Conservation (phyloP, 192 early-diverging fungal genomes). For the Podila epigama region DNA sequence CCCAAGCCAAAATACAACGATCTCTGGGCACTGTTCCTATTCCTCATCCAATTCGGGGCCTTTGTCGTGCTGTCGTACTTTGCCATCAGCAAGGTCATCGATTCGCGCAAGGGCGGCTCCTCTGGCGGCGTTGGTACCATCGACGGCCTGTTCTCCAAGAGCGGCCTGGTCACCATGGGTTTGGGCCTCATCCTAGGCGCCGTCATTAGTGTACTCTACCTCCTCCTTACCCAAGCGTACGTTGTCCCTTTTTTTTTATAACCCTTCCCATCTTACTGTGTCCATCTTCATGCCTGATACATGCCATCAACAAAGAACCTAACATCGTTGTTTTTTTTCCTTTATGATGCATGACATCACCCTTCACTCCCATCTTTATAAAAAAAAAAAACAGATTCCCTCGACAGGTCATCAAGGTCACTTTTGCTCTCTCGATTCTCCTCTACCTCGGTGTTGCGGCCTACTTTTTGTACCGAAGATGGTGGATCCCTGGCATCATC, state of each 20-base stretch:
- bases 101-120: slow-evolving; percentile 59
- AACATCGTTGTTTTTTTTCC: not conserved
- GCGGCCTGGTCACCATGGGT: slow-evolving; percentile 52
- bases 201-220: slow-evolving; percentile 63
- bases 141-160: slow-evolving; percentile 7
- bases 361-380: too few relatives aligned
- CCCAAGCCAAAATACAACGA: slow-evolving; percentile 52
- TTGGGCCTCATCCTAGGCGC: slow-evolving; percentile 53
- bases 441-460: slow-evolving; percentile 58
- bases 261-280: not conserved
- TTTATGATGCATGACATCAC: too few relatives aligned
- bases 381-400: slow-evolving; percentile 10
- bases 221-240: slow-evolving; percentile 60
- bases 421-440: slow-evolving; percentile 61
- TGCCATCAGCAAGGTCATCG: slow-evolving; percentile 26
- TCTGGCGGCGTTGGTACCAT: slow-evolving; percentile 55
- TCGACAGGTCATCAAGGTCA: slow-evolving; percentile 46
- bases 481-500: slow-evolving; percentile 63
- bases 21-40: slow-evolving; percentile 48
- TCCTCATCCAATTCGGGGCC: slow-evolving; percentile 37
- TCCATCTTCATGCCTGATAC: not conserved
- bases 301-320: not conserved
- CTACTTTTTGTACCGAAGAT: slow-evolving; percentile 61
- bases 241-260: not conserved
- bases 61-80: slow-evolving; percentile 42